These are phyloP conservation scores for Kwoniella dejecticola DNA, from an alignment of 768 basidiomycete species.

Conservation along the genomic window DNA sequence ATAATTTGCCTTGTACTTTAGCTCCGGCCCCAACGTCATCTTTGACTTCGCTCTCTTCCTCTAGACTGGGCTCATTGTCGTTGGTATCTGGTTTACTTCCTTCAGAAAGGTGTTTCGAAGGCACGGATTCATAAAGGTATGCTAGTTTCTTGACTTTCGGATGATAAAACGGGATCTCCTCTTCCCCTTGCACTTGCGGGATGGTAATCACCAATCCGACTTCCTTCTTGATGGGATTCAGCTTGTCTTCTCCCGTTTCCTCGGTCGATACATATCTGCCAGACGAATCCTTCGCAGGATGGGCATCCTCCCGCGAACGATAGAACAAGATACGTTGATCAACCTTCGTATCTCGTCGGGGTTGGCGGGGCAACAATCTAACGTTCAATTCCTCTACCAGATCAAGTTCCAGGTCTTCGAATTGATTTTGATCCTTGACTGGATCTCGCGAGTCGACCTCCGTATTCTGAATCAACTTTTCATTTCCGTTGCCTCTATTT, in stretches of 20 bases:
- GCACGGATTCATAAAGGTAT: slow-evolving; percentile 63
- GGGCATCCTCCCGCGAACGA: slow-evolving; percentile 35
- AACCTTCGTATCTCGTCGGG: slow-evolving; percentile 70
- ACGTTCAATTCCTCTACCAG: slow-evolving; percentile 66
- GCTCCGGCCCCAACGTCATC: slow-evolving; percentile 1
- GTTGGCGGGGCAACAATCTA: slow-evolving; percentile 73
- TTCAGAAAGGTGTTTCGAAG: neutral
- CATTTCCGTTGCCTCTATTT: neutral
- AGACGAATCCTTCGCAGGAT: neutral
- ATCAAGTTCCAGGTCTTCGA: slow-evolving; percentile 55
- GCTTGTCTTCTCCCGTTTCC: neutral
- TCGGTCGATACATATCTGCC: neutral
- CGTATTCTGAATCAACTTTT: slow-evolving; percentile 35
- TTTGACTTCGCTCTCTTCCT: slow-evolving; percentile 7
- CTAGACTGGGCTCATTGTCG: neutral
- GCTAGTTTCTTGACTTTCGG: slow-evolving; percentile 78
- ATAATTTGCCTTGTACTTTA: slow-evolving; percentile 23
- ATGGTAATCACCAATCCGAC: slow-evolving; percentile 54
- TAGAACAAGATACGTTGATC: slow-evolving; percentile 82
- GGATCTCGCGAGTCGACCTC: slow-evolving; percentile 53
- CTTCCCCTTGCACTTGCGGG: slow-evolving; percentile 56
- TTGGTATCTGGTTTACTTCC: neutral
- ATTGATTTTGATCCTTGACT: neutral
- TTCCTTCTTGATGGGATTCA: slow-evolving; percentile 31
- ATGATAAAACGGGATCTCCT: slow-evolving; percentile 80